Percentiles rank a stretch among this genome's conserved stretches.
phyloP scores from a whole-genome alignment of 2,329 filamentous ascomycete genomes.

The Penicillium brasilianum region DNA sequence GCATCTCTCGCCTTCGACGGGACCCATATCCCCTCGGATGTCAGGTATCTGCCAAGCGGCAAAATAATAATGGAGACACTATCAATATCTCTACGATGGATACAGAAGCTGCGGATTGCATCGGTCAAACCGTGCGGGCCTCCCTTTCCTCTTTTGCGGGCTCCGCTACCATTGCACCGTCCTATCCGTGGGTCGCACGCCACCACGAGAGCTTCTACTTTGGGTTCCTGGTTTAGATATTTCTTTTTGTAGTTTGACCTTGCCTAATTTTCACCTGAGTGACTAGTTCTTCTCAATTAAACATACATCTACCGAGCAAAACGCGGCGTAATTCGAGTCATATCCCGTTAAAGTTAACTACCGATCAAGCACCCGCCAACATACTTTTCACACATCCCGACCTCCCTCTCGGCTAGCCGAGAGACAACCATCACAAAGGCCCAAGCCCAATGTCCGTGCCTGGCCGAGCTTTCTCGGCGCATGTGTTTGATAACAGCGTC shows the following conservation, averaged over 20 bases:
- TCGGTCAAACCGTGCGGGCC: conserved; percentile 10
- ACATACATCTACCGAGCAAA: neutral
- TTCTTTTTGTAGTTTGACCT: neutral
- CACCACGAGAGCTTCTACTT: conserved; percentile 3
- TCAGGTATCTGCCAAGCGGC: conserved; percentile 11
- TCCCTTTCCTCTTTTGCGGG: neutral
- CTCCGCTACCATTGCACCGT: conserved; percentile 4
- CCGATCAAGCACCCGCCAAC: neutral
- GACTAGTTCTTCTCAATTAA: neutral
- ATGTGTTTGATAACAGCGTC: neutral
- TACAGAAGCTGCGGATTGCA: conserved; percentile 12
- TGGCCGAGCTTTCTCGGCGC: conserved; percentile 7
- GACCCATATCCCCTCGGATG: conserved; percentile 6
- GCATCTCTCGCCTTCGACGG: conserved; percentile 8
- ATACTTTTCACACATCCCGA: neutral
- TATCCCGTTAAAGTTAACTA: neutral
- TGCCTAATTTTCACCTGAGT: neutral
- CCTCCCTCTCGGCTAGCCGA: conserved; percentile 10
- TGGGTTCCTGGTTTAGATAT: neutral
- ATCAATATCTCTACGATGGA: conserved; percentile 12
- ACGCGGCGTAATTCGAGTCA: no score
- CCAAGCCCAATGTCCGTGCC: conserved; percentile 3
- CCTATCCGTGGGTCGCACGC: conserved; percentile 1
- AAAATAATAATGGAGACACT: conserved; percentile 16
- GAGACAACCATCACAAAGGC: neutral